These are phyloP conservation scores for Vachellia pachyceras DNA, from an alignment of 306 rosid species.

Conservation along the genomic window DNA sequence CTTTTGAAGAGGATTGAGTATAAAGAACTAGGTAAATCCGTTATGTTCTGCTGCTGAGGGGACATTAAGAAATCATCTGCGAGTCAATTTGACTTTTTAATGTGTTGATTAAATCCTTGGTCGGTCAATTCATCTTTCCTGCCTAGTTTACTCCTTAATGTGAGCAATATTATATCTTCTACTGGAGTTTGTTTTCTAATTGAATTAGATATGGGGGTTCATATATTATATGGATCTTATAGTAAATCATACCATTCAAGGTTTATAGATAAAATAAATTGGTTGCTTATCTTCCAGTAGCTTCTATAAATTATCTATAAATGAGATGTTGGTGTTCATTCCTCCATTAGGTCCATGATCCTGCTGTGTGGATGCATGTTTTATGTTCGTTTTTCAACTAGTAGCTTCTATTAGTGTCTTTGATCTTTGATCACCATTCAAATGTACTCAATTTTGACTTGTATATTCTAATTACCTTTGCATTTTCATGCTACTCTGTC, in stretches of 20 bases:
- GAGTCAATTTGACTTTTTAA: neutral
- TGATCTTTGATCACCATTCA: no score
- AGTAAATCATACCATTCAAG: no score
- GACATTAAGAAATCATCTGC: neutral
- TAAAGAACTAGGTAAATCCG: neutral
- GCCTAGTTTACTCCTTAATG: neutral
- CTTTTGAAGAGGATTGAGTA: neutral
- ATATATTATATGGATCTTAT: neutral
- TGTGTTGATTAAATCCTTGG: neutral
- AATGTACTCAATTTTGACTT: neutral
- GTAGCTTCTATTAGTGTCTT: no score
- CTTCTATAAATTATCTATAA: conserved; percentile 51
- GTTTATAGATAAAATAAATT: conserved; percentile 10
- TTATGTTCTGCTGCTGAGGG: neutral
- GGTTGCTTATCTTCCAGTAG: conserved; percentile 65
- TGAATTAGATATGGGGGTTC: neutral
- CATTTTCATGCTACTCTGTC: neutral
- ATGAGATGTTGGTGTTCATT: conserved; percentile 32
- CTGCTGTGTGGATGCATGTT: conserved; percentile 44
- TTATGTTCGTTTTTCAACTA: no score
- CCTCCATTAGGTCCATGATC: conserved; percentile 21
- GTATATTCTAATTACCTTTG: neutral
- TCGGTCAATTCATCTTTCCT: neutral
- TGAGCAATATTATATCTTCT: neutral
- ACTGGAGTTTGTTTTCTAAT: neutral